A percentile compares a stretch with the other conserved stretches of the same genome.
Evolutionary conservation across 108 stramenopile genomes (phyloP).

Genomic region (Cyclostephanos invisitatus): DNA sequence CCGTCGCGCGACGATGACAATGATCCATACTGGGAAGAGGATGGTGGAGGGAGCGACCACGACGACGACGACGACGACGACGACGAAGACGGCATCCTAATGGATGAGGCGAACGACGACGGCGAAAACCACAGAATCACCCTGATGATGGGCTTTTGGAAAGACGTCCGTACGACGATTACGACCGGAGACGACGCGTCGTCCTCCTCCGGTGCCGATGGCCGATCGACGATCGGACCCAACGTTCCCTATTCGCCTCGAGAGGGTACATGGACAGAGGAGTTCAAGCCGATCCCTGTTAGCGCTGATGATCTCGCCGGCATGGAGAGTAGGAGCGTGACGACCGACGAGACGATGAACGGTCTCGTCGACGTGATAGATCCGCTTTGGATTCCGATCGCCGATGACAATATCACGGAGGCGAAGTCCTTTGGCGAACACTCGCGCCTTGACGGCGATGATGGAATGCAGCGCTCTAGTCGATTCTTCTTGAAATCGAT

Average conservation of each 20-base stretch:
- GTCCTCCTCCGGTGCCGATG: background rate
- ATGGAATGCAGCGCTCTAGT: conserved; percentile 14
- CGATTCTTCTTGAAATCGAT: conserved; percentile 41
- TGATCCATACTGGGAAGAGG: background rate
- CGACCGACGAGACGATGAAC: background rate
- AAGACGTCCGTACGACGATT: conserved; percentile 11
- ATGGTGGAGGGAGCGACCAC: background rate
- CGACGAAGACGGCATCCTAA: background rate
- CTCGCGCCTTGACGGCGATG: background rate
- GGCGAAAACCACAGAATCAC: conserved; percentile 43
- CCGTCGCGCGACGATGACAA: conserved; percentile 4
- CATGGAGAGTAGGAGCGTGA: background rate
- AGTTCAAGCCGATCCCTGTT: conserved; percentile 7
- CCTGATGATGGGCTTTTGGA: conserved; percentile 66
- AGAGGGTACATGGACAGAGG: conserved; percentile 6
- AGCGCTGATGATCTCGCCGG: background rate
- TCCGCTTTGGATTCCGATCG: conserved; percentile 33
- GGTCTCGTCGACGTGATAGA: background rate
- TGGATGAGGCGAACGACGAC: background rate
- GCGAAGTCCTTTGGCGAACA: conserved; percentile 2
- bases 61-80: conserved; percentile 9
- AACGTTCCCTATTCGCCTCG: conserved; percentile 26
- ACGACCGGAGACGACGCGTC: background rate
- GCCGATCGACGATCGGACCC: conserved; percentile 17
- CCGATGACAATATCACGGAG: background rate